These are phyloP conservation scores for Salvia sclarea DNA, from an alignment of 305 asterid genomes.

Conservation along the genomic window DNA sequence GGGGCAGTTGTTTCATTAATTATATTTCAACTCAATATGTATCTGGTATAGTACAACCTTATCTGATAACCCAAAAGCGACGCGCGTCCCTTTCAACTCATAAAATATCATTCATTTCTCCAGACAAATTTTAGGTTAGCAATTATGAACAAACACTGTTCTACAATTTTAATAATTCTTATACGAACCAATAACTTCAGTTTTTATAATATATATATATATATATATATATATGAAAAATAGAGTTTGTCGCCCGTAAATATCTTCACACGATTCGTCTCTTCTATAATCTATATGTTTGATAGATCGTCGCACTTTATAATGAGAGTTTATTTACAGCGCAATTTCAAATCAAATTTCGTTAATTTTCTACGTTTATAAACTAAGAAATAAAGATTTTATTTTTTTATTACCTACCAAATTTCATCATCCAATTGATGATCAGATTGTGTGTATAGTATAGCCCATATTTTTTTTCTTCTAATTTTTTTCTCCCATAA, in stretches of 20 bases:
- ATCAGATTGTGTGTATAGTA: not conserved
- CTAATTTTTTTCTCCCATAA: not conserved
- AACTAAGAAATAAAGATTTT: too few species aligned
- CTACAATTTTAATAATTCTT: not conserved
- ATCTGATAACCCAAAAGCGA: constrained; percentile 27
- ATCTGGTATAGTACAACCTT: constrained; percentile 19
- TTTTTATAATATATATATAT: too few species aligned
- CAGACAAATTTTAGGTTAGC: constrained; percentile 29
- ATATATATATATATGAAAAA: too few species aligned
- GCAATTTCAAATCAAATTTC: not conserved
- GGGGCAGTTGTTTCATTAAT: too few species aligned
- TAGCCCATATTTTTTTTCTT: not conserved
- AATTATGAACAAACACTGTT: not conserved
- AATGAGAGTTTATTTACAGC: too few species aligned
- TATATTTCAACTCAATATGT: constrained; percentile 22
- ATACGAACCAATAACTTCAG: too few species aligned
- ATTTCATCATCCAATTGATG: not conserved
- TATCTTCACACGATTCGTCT: too few species aligned
- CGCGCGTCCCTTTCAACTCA: constrained; percentile 31
- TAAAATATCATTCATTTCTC: constrained; percentile 35
- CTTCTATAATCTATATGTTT: too few species aligned
- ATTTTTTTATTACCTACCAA: not conserved
- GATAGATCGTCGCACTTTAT: too few species aligned
- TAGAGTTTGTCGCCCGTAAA: too few species aligned
- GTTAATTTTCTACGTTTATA: not conserved